phyloP scores from a whole-genome alignment of 2,329 filamentous ascomycete species.

The Dendrostoma leiphaemia region DNA sequence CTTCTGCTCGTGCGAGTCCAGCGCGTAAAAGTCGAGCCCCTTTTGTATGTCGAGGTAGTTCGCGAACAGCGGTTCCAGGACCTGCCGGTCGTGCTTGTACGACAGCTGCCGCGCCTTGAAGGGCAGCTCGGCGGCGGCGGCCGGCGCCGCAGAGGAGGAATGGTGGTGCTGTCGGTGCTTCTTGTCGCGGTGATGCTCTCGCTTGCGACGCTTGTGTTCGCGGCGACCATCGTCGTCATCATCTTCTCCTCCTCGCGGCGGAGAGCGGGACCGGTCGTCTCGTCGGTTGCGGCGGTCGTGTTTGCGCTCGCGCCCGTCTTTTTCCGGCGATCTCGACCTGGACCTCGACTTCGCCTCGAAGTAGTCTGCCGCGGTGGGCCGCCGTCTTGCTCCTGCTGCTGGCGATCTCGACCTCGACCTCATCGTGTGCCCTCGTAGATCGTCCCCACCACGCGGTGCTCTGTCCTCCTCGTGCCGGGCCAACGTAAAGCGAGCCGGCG shows the following conservation, averaged over 20 bases:
- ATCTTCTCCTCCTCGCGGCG: too few relatives aligned
- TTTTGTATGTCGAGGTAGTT: conserved; percentile 90
- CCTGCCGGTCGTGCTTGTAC: conserved; percentile 61
- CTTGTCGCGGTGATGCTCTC: background rate
- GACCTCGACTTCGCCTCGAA: conserved; percentile 4
- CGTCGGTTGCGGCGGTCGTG: background rate
- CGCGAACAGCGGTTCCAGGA: conserved; percentile 71
- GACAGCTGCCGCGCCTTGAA: conserved; percentile 63
- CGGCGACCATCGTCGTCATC: background rate
- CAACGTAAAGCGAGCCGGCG: too few relatives aligned
- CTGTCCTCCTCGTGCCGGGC: background rate
- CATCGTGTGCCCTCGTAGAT: background rate
- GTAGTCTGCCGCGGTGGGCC: conserved; percentile 13
- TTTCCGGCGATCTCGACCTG: background rate
- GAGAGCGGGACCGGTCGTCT: background rate
- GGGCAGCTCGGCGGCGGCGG: conserved; percentile 49
- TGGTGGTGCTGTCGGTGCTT: background rate
- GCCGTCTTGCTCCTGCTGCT: background rate
- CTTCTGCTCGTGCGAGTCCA: conserved; percentile 72
- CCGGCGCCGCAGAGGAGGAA: background rate
- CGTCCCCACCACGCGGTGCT: background rate
- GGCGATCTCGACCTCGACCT: conserved; percentile 9
- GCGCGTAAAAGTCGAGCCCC: conserved; percentile 61
- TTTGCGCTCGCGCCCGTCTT: background rate
- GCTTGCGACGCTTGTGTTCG: conserved; percentile 3